phyloP scores from a whole-genome alignment of 1,284 basidiomycete genomes.

The Mycena citricolor region DNA sequence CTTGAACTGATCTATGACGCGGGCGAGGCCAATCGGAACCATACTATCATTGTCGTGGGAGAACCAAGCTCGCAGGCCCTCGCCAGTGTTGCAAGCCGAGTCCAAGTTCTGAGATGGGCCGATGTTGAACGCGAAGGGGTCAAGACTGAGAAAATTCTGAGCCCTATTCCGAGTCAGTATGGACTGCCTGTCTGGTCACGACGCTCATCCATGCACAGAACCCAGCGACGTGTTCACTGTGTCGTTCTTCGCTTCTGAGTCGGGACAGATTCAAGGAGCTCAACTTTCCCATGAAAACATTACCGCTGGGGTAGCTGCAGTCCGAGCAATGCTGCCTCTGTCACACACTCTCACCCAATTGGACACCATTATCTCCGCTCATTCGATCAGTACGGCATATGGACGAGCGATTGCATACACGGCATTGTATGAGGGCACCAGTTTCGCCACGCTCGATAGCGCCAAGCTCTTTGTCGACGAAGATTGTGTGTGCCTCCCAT shows the following conservation, averaged over 20 bases:
- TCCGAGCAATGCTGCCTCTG: slow-evolving; percentile 63
- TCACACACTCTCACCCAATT: slow-evolving; percentile 59
- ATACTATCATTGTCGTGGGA: slow-evolving; percentile 68
- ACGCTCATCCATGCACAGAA: no score
- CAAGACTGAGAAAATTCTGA: slow-evolving; percentile 44
- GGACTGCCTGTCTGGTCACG: neutral
- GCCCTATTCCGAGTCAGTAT: slow-evolving; percentile 49
- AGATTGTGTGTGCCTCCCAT: slow-evolving; percentile 37
- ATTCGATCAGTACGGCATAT: slow-evolving; percentile 67
- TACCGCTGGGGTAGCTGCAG: slow-evolving; percentile 75
- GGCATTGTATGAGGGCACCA: slow-evolving; percentile 69
- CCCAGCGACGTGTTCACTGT: slow-evolving; percentile 64
- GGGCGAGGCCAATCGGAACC: slow-evolving; percentile 44
- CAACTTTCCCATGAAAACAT: slow-evolving; percentile 76
- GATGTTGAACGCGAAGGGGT: slow-evolving; percentile 67
- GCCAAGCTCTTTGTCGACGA: slow-evolving; percentile 49
- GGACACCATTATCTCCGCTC: slow-evolving; percentile 74
- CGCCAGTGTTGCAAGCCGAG: slow-evolving; percentile 45
- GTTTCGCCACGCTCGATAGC: slow-evolving; percentile 64
- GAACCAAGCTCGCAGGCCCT: slow-evolving; percentile 43
- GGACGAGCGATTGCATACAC: slow-evolving; percentile 74
- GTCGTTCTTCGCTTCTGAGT: slow-evolving; percentile 55
- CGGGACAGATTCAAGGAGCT: slow-evolving; percentile 56
- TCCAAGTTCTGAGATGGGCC: slow-evolving; percentile 58
- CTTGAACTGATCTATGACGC: slow-evolving; percentile 68